Percentiles rank a stretch among this genome's conserved stretches.
Evolutionary conservation across 1,139 yeast species (phyloP).

Genomic region (Suhomyces chickasaworum): DNA sequence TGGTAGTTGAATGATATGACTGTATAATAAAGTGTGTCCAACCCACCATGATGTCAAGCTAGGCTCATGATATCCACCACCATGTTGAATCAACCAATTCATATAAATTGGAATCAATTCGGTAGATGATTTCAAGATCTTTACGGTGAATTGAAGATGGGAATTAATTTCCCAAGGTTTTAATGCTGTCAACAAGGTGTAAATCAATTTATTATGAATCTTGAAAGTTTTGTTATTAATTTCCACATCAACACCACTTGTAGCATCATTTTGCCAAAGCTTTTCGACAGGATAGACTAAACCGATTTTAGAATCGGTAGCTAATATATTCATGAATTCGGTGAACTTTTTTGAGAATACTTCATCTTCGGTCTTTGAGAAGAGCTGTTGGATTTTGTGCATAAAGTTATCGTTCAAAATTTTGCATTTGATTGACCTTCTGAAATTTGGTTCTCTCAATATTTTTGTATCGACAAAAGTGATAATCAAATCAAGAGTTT

Average conservation of each 20-base stretch:
- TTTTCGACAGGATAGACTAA: constrained; percentile 63
- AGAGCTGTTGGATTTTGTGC: constrained; percentile 57
- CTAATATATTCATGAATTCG: constrained; percentile 49
- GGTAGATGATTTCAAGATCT: constrained; percentile 56
- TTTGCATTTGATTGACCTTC: constrained; percentile 70
- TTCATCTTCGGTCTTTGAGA: constrained; percentile 34
- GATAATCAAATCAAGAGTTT: constrained; percentile 44
- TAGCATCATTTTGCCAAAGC: constrained; percentile 43
- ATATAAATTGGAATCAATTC: constrained; percentile 78
- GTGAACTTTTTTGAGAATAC: constrained; percentile 34
- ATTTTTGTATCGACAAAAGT: constrained; percentile 52
- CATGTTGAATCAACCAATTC: constrained; percentile 53
- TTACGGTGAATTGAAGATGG: constrained; percentile 58
- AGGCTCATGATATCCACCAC: constrained; percentile 69
- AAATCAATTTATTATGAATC: constrained; percentile 67
- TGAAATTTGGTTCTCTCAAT: constrained; percentile 60
- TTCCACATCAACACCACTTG: constrained; percentile 32
- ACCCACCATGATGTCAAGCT: constrained; percentile 80
- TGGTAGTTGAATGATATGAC: constrained; percentile 58
- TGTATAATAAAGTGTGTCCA: constrained; percentile 64
- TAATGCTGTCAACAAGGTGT: constrained; percentile 60
- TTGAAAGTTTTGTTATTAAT: constrained; percentile 54
- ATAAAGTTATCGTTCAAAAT: constrained; percentile 79
- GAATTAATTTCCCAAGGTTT: constrained; percentile 79
- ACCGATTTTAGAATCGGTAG: constrained; percentile 57